Base-by-base conservation (phyloP, 371 early-diverging fungal species). In the Nematocida sp. region DNA sequence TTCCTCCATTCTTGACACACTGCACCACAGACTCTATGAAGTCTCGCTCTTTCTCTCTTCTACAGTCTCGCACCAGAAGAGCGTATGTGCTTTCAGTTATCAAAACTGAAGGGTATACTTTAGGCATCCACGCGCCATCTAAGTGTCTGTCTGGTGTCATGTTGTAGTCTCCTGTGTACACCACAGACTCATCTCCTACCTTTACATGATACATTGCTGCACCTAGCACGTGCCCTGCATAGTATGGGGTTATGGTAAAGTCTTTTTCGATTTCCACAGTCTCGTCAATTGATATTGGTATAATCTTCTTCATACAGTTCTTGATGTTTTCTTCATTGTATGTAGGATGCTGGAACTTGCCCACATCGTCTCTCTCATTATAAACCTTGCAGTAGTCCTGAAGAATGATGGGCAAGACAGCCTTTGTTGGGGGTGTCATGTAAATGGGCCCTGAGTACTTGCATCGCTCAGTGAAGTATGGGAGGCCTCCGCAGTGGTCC, bases 211-310 rank as follows among this genome's bases (percentile, higher is more conserved):
- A 92, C 95, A 96, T 96, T 42, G 93, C 95, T 0, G 96, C 96
- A 2, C 96, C 96, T n/a, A 96, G 89, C 9, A 96, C 96, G 84
- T 96, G 96, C 0, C 96, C 96, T 3, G 96, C 96, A 87, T 95
- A 95, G 84, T 94, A 95, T 1, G 94, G 91, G 50, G 91, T 91
- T 52, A 96, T 85, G 52, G 55, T 69, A 60, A 87, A 85, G 45
- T 72, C 85, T 27, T 84, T 75, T 58, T 83, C 85, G 47, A 83
- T 82, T 52, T 84, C 81, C 42, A 84, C 78, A 50, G 85, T 86
- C 73, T 88, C 86, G 47, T 84, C 72, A 39, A 87, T 92, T 85
- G 94, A 93, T 40, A 98, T 89, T 7, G 94, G 90, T 1, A 90
- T 91, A 20, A 97, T 93, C 72, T 92, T 92, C 56, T 94, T 92